phyloP scores from a whole-genome alignment of 495 filamentous ascomycete species.

The Penicillium egyptiacum region DNA sequence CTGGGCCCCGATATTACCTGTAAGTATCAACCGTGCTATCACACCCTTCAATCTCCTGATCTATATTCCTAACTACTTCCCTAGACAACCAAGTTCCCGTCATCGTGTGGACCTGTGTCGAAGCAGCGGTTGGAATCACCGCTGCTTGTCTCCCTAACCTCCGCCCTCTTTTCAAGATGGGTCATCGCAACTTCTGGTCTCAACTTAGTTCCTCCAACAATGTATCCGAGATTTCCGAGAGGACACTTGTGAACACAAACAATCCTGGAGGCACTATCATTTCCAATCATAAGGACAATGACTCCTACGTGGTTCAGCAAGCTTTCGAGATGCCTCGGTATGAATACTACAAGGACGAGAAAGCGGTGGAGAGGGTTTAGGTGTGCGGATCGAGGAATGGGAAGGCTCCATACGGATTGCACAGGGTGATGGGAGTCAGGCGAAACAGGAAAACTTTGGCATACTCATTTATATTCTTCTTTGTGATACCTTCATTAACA shows the following conservation, averaged over 20 bases:
- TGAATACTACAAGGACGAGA: neutral
- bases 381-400: neutral
- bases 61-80: conserved; percentile 9
- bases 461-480: neutral
- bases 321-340: neutral
- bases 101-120: conserved; percentile 31
- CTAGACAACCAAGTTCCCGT: conserved; percentile 31
- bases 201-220: conserved; percentile 19
- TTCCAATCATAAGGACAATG: neutral
- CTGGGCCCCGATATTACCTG: conserved; percentile 29
- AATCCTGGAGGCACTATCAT: conserved; percentile 8
- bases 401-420: neutral
- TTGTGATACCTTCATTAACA: conserved; percentile 5
- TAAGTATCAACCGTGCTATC: conserved; percentile 7
- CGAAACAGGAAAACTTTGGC: neutral
- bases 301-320: neutral
- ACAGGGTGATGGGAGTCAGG: neutral
- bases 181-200: conserved; percentile 25
- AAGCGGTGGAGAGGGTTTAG: neutral
- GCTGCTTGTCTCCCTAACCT: conserved; percentile 33
- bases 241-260: conserved; percentile 9
- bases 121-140: conserved; percentile 28
- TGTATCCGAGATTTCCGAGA: conserved; percentile 18
- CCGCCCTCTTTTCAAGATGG: conserved; percentile 26
- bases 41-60: neutral